Conservation (phyloP, 345 rosid genomes). For the Arabidopsis thaliana region DNA sequence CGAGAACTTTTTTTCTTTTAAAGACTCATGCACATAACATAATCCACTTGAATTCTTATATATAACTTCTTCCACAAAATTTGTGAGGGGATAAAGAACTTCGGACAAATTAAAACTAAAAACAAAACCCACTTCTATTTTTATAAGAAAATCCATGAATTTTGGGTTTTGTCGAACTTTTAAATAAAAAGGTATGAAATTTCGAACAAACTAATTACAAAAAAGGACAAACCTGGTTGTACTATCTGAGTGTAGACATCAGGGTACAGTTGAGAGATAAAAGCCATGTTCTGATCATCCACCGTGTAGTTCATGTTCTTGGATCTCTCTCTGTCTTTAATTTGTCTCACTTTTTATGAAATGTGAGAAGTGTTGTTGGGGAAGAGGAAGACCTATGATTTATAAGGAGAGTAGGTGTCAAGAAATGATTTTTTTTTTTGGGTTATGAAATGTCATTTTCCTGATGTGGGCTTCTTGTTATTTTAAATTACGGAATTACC, state of each 20-base stretch:
- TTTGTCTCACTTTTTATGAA: slow-evolving; percentile 44
- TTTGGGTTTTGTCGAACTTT: slow-evolving; percentile 16
- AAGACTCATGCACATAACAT: slow-evolving; percentile 16
- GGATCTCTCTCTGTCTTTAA: slow-evolving; percentile 17
- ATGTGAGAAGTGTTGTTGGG: slow-evolving; percentile 48
- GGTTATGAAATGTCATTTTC: slow-evolving; percentile 31
- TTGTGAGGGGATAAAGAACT: not conserved
- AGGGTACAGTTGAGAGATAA: slow-evolving; percentile 68
- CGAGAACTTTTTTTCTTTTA: slow-evolving; percentile 9
- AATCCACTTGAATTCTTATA: slow-evolving; percentile 18
- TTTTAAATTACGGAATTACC: slow-evolving; percentile 14
- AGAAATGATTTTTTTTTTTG: slow-evolving; percentile 10
- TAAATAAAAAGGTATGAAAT: not conserved
- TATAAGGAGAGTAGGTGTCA: slow-evolving; percentile 47
- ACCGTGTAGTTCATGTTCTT: slow-evolving; percentile 41
- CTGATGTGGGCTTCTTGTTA: slow-evolving; percentile 39
- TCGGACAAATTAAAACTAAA: not conserved
- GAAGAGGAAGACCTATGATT: slow-evolving; percentile 42
- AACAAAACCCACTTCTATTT: slow-evolving; percentile 18
- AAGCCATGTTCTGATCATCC: slow-evolving; percentile 55
- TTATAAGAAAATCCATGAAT: slow-evolving; percentile 16
- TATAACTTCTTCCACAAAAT: not conserved
- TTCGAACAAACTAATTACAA: not conserved
- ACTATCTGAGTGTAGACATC: slow-evolving; percentile 52
- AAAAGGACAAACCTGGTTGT: slow-evolving; percentile 55